Evolutionary conservation across 805 yeast species (phyloP), one percentile per base, ranked within the genome.

Genomic region (Candida easanensis): DNA sequence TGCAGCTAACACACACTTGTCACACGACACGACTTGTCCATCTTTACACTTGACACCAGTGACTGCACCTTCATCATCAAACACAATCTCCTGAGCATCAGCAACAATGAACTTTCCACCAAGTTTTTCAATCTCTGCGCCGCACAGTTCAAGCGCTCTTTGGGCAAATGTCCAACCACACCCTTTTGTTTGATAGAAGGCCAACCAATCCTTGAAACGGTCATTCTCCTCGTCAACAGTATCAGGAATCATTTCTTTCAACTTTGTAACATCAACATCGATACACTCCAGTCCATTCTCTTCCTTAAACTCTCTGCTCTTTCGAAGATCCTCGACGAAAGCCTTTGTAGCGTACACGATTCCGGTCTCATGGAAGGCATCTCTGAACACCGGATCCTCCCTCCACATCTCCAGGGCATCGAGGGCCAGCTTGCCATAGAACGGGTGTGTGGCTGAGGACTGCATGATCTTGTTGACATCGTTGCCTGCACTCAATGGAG

Each of bases 391-490:
- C 2, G 62, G 60, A 41, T 66, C 69, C 10, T 42, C 41, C 45
- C 48, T 51, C 73, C 72, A 68, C 37, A 46, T 45, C 26, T 53
- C 35, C 37, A 65, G 43, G 1, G 74, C 63, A 30, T 70, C 71
- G 2, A 58, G 47, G 0, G 71, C 69, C 14, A 58, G 33, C 2
- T 44, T 40, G 1, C 57, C 53, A 30, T 57, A 50, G 25, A 57
- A 44, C 42, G 51, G 45, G 36, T 54, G 46, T 45, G 52, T 39
- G 16, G 51, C 46, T 31, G 52, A 44, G 32, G 59, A 48, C 28
- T 61, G 62, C n/a, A 62, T 53, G n/a, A 70, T 60, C 48, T 70
- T 70, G 56, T 70, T 70, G 22, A 63, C 63, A 48, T 70, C 75
- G 41, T 67, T 63, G 10, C 68, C 73, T 14, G 74, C 75, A 18